Evolutionary conservation across 805 yeast genomes (phyloP).

Genomic region (Kluyveromyces lactis): DNA sequence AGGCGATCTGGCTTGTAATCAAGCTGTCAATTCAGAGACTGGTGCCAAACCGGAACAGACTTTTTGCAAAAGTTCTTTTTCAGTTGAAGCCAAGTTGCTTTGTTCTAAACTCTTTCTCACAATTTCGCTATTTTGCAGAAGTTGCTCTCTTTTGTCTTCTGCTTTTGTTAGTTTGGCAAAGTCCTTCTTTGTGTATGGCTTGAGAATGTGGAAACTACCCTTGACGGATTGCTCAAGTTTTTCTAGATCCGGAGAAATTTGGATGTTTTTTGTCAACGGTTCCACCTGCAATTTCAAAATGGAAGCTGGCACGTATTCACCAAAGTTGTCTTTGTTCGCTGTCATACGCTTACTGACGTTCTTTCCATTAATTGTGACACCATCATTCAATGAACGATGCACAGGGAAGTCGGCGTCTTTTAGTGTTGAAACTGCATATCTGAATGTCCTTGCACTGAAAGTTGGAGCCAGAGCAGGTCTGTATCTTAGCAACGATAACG

Average conservation of each 20-base stretch:
- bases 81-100: slow-evolving; percentile 10
- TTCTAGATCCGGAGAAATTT: slow-evolving; percentile 9
- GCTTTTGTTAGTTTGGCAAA: slow-evolving; percentile 14
- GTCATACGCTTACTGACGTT: slow-evolving; percentile 10
- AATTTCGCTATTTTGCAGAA: slow-evolving; percentile 15
- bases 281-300: slow-evolving; percentile 20
- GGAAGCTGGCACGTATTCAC: slow-evolving; percentile 59
- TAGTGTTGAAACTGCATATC: slow-evolving; percentile 16
- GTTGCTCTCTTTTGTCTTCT: slow-evolving; percentile 11
- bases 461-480: slow-evolving; percentile 16
- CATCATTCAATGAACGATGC: slow-evolving; percentile 17
- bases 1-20: neutral
- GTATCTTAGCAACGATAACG: slow-evolving; percentile 18
- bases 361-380: slow-evolving; percentile 7
- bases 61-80: slow-evolving; percentile 16
- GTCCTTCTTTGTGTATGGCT: slow-evolving; percentile 7
- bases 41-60: slow-evolving; percentile 28
- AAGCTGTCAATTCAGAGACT: slow-evolving; percentile 16
- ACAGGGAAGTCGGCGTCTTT: slow-evolving; percentile 20
- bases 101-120: slow-evolving; percentile 21
- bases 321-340: slow-evolving; percentile 57
- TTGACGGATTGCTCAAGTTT: slow-evolving; percentile 12
- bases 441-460: slow-evolving; percentile 13
- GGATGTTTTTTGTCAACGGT: slow-evolving; percentile 17
- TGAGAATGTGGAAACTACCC: slow-evolving; percentile 17